Evolutionary conservation across 768 basidiomycete genomes (phyloP).

Genomic region (Suillus sp.): DNA sequence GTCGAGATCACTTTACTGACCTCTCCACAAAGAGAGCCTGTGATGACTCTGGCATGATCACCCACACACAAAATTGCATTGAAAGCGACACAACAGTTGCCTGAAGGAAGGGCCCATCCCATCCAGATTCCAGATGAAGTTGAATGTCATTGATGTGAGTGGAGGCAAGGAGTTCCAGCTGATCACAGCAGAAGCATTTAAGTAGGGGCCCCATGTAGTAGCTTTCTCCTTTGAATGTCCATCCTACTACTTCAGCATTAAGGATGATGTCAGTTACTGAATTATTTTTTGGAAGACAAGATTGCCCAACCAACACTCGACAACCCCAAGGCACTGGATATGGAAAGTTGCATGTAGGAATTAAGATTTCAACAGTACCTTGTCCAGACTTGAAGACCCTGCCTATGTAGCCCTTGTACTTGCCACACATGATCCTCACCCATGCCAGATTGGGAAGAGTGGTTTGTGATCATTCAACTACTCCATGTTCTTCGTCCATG

Average conservation of each 20-base stretch:
- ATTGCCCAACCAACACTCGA: background rate
- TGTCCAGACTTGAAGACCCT: background rate
- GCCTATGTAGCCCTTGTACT: background rate
- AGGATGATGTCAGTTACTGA: background rate
- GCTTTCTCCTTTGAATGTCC: background rate
- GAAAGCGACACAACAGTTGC: background rate
- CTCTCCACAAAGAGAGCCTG: too few species aligned
- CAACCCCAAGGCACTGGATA: background rate
- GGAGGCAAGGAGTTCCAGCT: background rate
- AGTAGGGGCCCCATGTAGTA: background rate
- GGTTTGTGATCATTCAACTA: background rate
- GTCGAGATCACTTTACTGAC: too few species aligned
- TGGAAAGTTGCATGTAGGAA: background rate
- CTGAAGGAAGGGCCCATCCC: background rate
- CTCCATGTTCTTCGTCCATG: background rate
- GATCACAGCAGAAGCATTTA: background rate
- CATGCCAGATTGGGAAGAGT: background rate
- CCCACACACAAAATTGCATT: background rate
- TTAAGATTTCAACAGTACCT: background rate
- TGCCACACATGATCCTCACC: background rate
- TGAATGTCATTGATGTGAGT: background rate
- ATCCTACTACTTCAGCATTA: background rate
- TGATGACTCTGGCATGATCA: background rate
- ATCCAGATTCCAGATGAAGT: background rate
- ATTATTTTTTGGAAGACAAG: background rate